These are phyloP conservation scores for Dendrocalamus latiflorus DNA, from an alignment of 202 grass and related monocot species.

Conservation along the genomic window DNA sequence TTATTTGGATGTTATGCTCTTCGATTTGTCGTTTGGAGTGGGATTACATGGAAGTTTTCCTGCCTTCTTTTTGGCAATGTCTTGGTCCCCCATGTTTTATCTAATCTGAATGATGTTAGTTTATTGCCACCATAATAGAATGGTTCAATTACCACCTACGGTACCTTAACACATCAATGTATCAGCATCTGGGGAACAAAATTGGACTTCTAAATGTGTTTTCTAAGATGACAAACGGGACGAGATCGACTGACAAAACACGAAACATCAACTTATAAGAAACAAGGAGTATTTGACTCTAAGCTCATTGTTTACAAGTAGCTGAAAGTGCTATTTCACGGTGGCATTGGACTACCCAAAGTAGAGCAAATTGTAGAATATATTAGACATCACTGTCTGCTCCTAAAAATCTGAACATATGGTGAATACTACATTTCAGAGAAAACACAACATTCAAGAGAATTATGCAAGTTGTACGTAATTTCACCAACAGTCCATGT, in stretches of 20 bases:
- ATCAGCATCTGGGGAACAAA: conserved; percentile 36
- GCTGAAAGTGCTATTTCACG: background rate
- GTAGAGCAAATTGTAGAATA: conserved; percentile 9
- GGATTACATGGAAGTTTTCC: conserved; percentile 9
- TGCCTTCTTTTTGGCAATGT: conserved; percentile 35
- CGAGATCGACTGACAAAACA: conserved; percentile 11
- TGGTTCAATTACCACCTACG: conserved; percentile 8
- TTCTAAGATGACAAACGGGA: background rate
- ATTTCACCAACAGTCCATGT: conserved; percentile 4
- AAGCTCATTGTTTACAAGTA: conserved; percentile 20
- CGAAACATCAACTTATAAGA: too few species aligned
- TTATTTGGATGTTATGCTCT: conserved; percentile 28
- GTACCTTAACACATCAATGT: conserved; percentile 22
- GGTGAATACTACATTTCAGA: conserved; percentile 12
- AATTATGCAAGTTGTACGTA: conserved; percentile 11
- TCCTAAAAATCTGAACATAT: conserved; percentile 14
- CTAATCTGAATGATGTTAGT: conserved; percentile 19
- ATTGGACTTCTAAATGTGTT: conserved; percentile 21
- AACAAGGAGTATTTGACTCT: conserved; percentile 19
- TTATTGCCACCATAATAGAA: conserved; percentile 30
- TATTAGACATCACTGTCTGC: background rate
- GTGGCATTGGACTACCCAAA: conserved; percentile 16
- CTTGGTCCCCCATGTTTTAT: conserved; percentile 36
- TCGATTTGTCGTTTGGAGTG: conserved; percentile 28
- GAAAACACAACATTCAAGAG: conserved; percentile 1